Evolutionary conservation across 768 basidiomycete species (phyloP).

Genomic region (Boletus sp.): DNA sequence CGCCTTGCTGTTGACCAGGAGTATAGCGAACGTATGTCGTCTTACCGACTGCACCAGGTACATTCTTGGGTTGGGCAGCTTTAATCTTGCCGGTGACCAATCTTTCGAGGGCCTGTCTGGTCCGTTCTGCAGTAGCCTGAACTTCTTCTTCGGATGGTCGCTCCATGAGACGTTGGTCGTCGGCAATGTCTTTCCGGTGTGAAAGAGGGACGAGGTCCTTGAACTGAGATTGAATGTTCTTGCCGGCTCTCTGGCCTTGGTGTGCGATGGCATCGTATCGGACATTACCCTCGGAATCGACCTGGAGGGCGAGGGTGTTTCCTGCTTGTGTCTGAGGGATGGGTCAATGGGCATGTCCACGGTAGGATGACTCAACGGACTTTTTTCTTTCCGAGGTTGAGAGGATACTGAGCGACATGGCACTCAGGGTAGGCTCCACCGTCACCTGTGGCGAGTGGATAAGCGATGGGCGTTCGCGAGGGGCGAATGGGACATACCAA

Average conservation of each 20-base stretch:
- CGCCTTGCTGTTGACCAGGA: slow-evolving; percentile 80
- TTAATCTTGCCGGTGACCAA: slow-evolving; percentile 96
- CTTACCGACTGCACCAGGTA: slow-evolving; percentile 80
- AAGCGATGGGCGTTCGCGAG: background rate
- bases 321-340: slow-evolving; percentile 75
- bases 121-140: slow-evolving; percentile 86
- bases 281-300: slow-evolving; percentile 94
- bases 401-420: slow-evolving; percentile 94
- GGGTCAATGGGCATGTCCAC: background rate
- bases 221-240: slow-evolving; percentile 90
- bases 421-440: slow-evolving; percentile 93
- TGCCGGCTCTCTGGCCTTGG: slow-evolving; percentile 87
- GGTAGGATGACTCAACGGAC: slow-evolving; percentile 37
- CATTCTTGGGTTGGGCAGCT: slow-evolving; percentile 95
- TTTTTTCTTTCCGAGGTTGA: slow-evolving; percentile 95
- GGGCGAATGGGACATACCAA: slow-evolving; percentile 49
- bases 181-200: slow-evolving; percentile 83
- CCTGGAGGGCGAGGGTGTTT: slow-evolving; percentile 94
- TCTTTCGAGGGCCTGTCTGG: slow-evolving; percentile 87
- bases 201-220: slow-evolving; percentile 94
- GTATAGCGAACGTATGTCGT: slow-evolving; percentile 95
- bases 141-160: slow-evolving; percentile 93
- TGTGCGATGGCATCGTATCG: slow-evolving; percentile 96
- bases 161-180: slow-evolving; percentile 74
- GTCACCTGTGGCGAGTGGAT: slow-evolving; percentile 48